These are phyloP conservation scores for Flaveria robusta DNA, from an alignment of 129 eudicot species.

Conservation along the genomic window DNA sequence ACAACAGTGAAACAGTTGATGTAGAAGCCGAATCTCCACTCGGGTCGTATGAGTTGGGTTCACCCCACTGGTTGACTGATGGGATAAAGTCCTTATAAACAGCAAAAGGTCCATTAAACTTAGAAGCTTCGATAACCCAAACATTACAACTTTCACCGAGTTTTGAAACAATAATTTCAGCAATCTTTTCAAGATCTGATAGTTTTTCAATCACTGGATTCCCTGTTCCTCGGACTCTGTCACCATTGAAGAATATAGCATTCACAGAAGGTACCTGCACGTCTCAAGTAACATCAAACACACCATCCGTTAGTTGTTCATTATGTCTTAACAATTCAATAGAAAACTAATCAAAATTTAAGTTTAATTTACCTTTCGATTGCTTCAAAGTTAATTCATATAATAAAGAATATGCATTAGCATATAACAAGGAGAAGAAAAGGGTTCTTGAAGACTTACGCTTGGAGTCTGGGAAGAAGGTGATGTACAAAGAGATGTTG, in stretches of 20 bases:
- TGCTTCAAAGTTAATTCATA: background rate
- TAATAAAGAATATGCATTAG: background rate
- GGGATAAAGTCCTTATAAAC: conserved; percentile 82
- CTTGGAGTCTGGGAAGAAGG: conserved; percentile 47
- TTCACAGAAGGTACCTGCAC: conserved; percentile 76
- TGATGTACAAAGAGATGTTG: conserved; percentile 76
- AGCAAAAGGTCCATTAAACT: conserved; percentile 91
- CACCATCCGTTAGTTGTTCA: background rate
- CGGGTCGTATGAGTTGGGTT: conserved; percentile 69
- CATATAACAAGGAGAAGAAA: conserved; percentile 1
- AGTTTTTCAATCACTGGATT: conserved; percentile 91
- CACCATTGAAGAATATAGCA: conserved; percentile 86
- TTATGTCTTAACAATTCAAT: background rate
- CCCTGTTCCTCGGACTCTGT: conserved; percentile 81
- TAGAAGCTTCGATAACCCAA: conserved; percentile 86
- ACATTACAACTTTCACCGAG: conserved; percentile 71
- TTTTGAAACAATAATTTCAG: conserved; percentile 68
- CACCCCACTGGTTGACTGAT: conserved; percentile 70
- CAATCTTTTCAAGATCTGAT: conserved; percentile 65
- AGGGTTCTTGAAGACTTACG: conserved; percentile 42
- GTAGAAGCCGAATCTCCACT: conserved; percentile 73
- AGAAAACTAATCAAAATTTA: background rate
- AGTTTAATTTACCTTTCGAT: background rate
- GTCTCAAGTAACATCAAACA: conserved; percentile 11
- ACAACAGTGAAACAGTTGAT: conserved; percentile 57